Percentiles rank a stretch among this genome's conserved stretches.
phyloP scores from a whole-genome alignment of 768 basidiomycete genomes.

The Gymnopilus junonius region DNA sequence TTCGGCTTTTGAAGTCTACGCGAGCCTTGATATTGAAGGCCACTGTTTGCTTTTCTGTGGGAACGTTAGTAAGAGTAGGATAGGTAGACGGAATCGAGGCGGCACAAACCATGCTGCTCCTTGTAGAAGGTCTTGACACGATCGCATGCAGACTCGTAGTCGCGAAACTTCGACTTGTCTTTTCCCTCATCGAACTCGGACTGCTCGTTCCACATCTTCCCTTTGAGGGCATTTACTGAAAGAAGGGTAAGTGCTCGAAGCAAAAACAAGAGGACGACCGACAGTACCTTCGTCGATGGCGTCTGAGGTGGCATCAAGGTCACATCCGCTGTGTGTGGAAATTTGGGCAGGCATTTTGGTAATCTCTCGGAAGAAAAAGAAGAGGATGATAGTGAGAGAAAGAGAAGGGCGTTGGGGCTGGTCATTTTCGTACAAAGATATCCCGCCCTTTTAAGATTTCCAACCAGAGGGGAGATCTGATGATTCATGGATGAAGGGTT shows the following conservation, averaged over 20 bases:
- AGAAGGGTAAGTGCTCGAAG: not conserved
- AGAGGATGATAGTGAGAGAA: conserved; percentile 1
- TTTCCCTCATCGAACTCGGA: conserved; percentile 63
- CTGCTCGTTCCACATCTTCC: conserved; percentile 58
- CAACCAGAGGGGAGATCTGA: not conserved
- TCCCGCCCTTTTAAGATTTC: conserved; percentile 19
- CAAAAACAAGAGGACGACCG: not conserved
- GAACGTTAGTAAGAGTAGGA: not conserved
- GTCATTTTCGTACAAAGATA: conserved; percentile 12
- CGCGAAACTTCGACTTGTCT: conserved; percentile 71
- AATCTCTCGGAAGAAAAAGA: not conserved
- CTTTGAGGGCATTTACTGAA: conserved; percentile 72
- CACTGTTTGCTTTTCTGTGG: conserved; percentile 83
- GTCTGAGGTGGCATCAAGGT: conserved; percentile 51
- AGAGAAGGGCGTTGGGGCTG: conserved; percentile 11
- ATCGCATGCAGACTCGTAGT: conserved; percentile 78
- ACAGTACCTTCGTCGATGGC: conserved; percentile 50
- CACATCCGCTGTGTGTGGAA: conserved; percentile 28
- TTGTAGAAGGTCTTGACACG: conserved; percentile 80
- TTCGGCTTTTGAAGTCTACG: conserved; percentile 68
- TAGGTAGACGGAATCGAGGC: not conserved
- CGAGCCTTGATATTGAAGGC: conserved; percentile 83
- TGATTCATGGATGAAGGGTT: conserved; percentile 6
- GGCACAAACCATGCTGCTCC: conserved; percentile 69
- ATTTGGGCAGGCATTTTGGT: conserved; percentile 29